A percentile compares a stretch with the other conserved stretches of the same genome.
phyloP scores from a whole-genome alignment of 139 green algal genomes.

The Picochlorum sp. region DNA sequence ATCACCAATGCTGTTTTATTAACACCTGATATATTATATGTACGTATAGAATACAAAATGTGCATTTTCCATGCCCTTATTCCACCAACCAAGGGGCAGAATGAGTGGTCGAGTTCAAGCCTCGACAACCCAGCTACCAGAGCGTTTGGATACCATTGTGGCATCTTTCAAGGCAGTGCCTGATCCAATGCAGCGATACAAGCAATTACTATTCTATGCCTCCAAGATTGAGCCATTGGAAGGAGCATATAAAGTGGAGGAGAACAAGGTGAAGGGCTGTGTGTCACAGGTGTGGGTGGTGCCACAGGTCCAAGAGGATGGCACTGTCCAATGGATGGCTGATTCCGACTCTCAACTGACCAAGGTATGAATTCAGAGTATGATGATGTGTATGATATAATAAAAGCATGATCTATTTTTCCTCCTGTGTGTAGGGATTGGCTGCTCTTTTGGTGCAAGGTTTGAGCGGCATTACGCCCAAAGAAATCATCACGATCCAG shows the following conservation, averaged over 20 bases:
- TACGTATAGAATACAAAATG: too few species aligned
- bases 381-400: too few species aligned
- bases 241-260: conserved; percentile 49
- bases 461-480: conserved; percentile 68
- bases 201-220: conserved; percentile 95
- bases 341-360: conserved; percentile 95
- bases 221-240: conserved; percentile 78
- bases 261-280: conserved; percentile 94
- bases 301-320: conserved; percentile 54
- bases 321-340: conserved; percentile 78
- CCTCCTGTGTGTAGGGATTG: conserved; percentile 31
- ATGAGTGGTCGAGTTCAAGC: conserved; percentile 5
- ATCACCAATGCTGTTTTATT: too few species aligned
- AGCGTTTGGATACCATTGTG: conserved; percentile 16
- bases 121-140: conserved; percentile 8
- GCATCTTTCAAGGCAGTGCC: conserved; percentile 26
- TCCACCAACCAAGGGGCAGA: background rate
- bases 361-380: conserved; percentile 39
- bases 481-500: conserved; percentile 49
- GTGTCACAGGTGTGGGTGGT: conserved; percentile 93
- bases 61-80: too few species aligned
- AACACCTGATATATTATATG: too few species aligned
- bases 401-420: too few species aligned
- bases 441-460: conserved; percentile 86
- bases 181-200: conserved; percentile 67